Evolutionary conservation across 2,329 filamentous ascomycete species (phyloP), one percentile per base, ranked within the genome.

Genomic region (Phymatotrichopsis omnivora): DNA sequence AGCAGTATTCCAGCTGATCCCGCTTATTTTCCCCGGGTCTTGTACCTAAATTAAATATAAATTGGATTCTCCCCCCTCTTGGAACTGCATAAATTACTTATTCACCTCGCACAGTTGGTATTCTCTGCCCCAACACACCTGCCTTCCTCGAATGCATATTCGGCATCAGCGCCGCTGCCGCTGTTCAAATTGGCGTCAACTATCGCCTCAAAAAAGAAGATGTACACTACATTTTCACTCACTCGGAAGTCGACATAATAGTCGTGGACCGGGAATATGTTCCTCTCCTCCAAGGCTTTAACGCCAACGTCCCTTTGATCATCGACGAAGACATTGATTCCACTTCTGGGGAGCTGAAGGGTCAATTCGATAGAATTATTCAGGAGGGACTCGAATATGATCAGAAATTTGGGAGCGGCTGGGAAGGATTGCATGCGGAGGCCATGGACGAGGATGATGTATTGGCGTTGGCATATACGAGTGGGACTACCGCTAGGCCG

Each of bases 71-170:
- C 45, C 8, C 23, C 5, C n/a, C 28, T 22, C 35, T 25, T 24
- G 16, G 4, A 1, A 20, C 10, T 2, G 25, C 19, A 7, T 22
- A 7, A 37, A 17, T 14, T 23, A n/a, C n/a, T n/a, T n/a, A n/a
- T n/a, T n/a, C n/a, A n/a, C n/a, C n/a, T n/a, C 32, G 19, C 31
- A n/a, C 6, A 51, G 82, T 96, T 5, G 91, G 91, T 5, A 80
- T 98, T 36, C 70, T 98, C 8, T 80, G 78, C 7, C 84, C 91
- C 3, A 98, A 98, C 62, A 98, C 91, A 1, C 91, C 91, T 0
- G 87, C 87, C 0, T 96, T 96, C 58, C 70, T 98, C 22, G 89
- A 96, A 65, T 75, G 78, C 5, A 84, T 94, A 51, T 98, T 85
- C 60, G 91, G 83, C 2, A 81, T 95, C 56, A 80, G 79, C 1